Conservation (phyloP, 176 grass and related monocot genomes). For the Avena atlantica region DNA sequence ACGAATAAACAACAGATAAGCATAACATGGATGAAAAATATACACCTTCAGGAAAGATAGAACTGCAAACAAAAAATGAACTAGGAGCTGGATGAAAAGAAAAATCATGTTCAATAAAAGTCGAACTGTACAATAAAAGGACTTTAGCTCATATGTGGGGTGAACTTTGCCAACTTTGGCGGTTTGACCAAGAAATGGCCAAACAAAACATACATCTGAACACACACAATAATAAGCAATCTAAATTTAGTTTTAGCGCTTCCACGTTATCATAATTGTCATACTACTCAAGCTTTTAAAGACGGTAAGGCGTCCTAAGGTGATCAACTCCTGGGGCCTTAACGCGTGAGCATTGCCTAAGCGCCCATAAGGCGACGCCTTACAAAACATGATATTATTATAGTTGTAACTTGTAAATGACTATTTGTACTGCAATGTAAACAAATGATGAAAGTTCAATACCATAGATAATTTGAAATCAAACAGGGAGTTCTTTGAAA, state of each 20-base stretch:
- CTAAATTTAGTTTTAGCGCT: not conserved
- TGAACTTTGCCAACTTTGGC: not conserved
- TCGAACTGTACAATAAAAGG: slow-evolving; percentile 5
- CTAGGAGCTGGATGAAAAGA: not conserved
- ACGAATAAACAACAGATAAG: slow-evolving; percentile 28
- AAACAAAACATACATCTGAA: slow-evolving; percentile 17
- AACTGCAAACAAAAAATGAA: not conserved
- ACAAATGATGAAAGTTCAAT: slow-evolving; percentile 21
- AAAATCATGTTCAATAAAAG: slow-evolving; percentile 15
- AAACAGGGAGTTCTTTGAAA: slow-evolving; percentile 26
- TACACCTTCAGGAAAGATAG: slow-evolving; percentile 14
- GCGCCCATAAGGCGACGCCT: too few relatives aligned
- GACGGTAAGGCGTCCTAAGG: too few relatives aligned
- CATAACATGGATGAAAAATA: slow-evolving; percentile 10
- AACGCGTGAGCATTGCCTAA: too few relatives aligned
- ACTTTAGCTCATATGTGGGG: not conserved
- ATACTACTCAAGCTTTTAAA: not conserved
- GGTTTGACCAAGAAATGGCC: slow-evolving; percentile 15
- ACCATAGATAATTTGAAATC: not conserved
- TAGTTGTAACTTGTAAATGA: not conserved
- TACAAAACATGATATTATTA: not conserved
- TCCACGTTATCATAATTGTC: slow-evolving; percentile 2
- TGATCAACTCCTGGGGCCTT: too few relatives aligned
- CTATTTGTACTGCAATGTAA: slow-evolving; percentile 8
- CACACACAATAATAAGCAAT: not conserved